phyloP scores from a whole-genome alignment of 805 yeast genomes.

The Candida adriatica region DNA sequence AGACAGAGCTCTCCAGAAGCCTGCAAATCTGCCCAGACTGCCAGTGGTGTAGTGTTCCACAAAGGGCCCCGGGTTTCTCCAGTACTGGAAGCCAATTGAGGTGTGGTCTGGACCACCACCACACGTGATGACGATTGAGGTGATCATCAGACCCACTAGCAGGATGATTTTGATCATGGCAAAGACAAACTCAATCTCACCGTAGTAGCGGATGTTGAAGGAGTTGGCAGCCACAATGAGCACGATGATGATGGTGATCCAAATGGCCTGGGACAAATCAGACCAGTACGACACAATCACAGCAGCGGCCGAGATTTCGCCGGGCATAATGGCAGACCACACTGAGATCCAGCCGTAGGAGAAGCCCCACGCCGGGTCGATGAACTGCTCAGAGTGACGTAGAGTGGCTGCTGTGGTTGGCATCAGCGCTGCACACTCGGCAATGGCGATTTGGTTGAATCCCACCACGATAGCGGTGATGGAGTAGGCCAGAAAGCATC shows the following conservation, averaged over 20 bases:
- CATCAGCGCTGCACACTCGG: constrained; percentile 32
- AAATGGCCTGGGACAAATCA: constrained; percentile 36
- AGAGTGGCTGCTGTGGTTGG: constrained; percentile 32
- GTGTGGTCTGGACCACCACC: constrained; percentile 51
- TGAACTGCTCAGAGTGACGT: constrained; percentile 31
- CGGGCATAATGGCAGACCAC: constrained; percentile 35
- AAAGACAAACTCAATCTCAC: constrained; percentile 54
- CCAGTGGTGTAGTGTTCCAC: constrained; percentile 27
- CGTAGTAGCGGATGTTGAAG: constrained; percentile 35
- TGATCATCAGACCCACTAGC: constrained; percentile 51
- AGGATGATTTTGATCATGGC: constrained; percentile 50
- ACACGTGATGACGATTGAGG: constrained; percentile 47
- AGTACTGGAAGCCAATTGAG: constrained; percentile 31
- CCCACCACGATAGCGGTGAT: constrained; percentile 32
- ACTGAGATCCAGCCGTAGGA: constrained; percentile 39
- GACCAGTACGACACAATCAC: constrained; percentile 41
- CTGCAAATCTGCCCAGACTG: constrained; percentile 49
- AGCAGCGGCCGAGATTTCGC: constrained; percentile 41
- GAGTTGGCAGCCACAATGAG: constrained; percentile 30
- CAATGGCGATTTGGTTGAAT: constrained; percentile 32
- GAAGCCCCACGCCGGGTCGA: constrained; percentile 40
- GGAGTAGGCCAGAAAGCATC: constrained; percentile 28
- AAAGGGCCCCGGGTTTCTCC: constrained; percentile 26
- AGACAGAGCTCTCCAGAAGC: constrained; percentile 51
- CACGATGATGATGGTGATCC: constrained; percentile 36